Evolutionary conservation across 345 rosid genomes (phyloP).

Genomic region (Dimocarpus longan): DNA sequence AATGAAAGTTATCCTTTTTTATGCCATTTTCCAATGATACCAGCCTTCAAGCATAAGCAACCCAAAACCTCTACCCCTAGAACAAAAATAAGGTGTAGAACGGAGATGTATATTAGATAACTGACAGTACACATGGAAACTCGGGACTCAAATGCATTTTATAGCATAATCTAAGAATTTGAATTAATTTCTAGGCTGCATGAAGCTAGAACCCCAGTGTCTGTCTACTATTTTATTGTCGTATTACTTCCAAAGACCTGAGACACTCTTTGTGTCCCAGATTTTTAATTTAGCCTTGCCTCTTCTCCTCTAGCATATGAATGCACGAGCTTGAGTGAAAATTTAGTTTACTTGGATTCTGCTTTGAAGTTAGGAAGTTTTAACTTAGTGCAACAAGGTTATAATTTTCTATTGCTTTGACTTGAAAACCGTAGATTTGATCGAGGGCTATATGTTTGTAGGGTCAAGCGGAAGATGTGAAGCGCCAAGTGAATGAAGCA

Average conservation of each 20-base stretch:
- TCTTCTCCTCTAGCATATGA: not conserved
- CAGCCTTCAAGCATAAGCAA: not conserved
- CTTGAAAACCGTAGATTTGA: not conserved
- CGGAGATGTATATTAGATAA: not conserved
- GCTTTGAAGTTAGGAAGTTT: not conserved
- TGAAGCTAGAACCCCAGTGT: not conserved
- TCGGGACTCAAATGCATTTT: not conserved
- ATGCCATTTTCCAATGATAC: not conserved
- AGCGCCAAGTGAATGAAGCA: conserved; percentile 89
- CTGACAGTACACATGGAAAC: not conserved
- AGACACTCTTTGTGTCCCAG: not conserved
- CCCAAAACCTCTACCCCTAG: not conserved
- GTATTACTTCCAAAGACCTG: not conserved
- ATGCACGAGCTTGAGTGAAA: not conserved
- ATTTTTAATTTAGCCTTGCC: too few species aligned
- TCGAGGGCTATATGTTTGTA: conserved; percentile 31
- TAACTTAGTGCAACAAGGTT: not conserved
- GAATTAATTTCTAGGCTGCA: not conserved
- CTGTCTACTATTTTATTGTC: not conserved
- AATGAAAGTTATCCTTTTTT: not conserved
- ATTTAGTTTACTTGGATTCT: not conserved
- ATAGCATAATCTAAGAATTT: too few species aligned
- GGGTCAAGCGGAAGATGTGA: conserved; percentile 92
- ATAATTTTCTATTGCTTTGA: not conserved
- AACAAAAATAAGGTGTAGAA: not conserved